These are phyloP conservation scores for Fusarium sp. DNA, from an alignment of 2,329 filamentous ascomycete genomes.

Conservation along the genomic window DNA sequence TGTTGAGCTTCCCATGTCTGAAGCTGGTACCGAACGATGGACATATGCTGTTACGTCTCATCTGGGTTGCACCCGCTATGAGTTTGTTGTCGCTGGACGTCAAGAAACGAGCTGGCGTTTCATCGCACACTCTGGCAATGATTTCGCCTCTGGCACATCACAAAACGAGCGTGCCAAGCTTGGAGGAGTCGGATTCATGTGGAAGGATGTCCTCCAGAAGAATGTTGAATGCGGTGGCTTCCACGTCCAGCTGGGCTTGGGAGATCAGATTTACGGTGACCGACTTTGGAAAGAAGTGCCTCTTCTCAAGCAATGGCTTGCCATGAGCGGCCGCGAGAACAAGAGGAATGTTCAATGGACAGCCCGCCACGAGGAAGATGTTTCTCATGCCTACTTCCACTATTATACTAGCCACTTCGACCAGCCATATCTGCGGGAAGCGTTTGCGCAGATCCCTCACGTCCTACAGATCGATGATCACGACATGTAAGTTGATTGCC, in stretches of 20 bases:
- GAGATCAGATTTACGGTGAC: slow-evolving; percentile 95
- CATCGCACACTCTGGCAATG: slow-evolving; percentile 93
- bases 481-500: slow-evolving; percentile 78
- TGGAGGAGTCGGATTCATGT: slow-evolving; percentile 93
- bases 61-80: slow-evolving; percentile 95
- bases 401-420: slow-evolving; percentile 99
- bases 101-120: slow-evolving; percentile 94
- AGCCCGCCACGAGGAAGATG: slow-evolving; percentile 92
- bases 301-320: slow-evolving; percentile 91
- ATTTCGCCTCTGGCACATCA: slow-evolving; percentile 88
- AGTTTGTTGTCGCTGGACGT: slow-evolving; percentile 92
- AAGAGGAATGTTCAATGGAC: slow-evolving; percentile 92
- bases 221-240: slow-evolving; percentile 96
- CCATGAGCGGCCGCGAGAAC: slow-evolving; percentile 90
- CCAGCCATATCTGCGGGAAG: slow-evolving; percentile 91
- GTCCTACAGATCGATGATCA: slow-evolving; percentile 94
- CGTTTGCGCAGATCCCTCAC: slow-evolving; percentile 97
- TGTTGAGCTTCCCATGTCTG: slow-evolving; percentile 87
- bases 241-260: slow-evolving; percentile 89
- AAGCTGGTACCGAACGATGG: slow-evolving; percentile 80
- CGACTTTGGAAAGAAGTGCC: slow-evolving; percentile 96
- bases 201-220: slow-evolving; percentile 98
- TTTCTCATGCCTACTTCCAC: slow-evolving; percentile 96
- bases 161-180: slow-evolving; percentile 84
- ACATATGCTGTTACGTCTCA: slow-evolving; percentile 98